Evolutionary conservation across 306 rosid species (phyloP).

Genomic region (Acacia confusa): DNA sequence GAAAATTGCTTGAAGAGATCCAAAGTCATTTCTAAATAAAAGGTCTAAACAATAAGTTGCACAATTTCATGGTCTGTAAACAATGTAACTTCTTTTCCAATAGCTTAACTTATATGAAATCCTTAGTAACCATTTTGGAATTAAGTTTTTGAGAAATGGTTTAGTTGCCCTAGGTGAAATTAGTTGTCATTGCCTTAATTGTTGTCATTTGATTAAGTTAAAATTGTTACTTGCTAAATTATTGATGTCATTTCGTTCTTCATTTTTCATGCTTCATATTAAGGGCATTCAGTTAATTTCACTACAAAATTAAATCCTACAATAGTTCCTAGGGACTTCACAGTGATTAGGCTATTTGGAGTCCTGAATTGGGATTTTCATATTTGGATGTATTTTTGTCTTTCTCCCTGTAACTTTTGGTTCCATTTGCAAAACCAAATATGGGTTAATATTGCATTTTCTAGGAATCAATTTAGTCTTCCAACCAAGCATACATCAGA

Average conservation of each 20-base stretch:
- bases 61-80: not conserved
- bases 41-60: not conserved
- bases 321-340: too few species aligned
- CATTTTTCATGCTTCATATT: too few species aligned
- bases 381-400: not conserved
- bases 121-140: not conserved
- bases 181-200: not conserved
- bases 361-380: too few species aligned
- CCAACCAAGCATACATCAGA: too few species aligned
- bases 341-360: too few species aligned
- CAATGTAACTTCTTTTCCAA: not conserved
- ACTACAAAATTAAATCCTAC: too few species aligned
- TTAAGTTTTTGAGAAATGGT: not conserved
- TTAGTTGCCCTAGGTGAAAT: not conserved
- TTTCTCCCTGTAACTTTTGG: not conserved
- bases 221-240: too few species aligned
- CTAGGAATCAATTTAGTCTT: too few species aligned
- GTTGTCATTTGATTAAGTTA: not conserved
- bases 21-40: not conserved
- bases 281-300: not conserved
- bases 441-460: too few species aligned
- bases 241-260: too few species aligned
- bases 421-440: too few species aligned
- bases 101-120: too few species aligned
- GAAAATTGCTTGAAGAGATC: not conserved